Evolutionary conservation across 2,329 filamentous ascomycete genomes (phyloP).

Genomic region (Fusarium sp.): DNA sequence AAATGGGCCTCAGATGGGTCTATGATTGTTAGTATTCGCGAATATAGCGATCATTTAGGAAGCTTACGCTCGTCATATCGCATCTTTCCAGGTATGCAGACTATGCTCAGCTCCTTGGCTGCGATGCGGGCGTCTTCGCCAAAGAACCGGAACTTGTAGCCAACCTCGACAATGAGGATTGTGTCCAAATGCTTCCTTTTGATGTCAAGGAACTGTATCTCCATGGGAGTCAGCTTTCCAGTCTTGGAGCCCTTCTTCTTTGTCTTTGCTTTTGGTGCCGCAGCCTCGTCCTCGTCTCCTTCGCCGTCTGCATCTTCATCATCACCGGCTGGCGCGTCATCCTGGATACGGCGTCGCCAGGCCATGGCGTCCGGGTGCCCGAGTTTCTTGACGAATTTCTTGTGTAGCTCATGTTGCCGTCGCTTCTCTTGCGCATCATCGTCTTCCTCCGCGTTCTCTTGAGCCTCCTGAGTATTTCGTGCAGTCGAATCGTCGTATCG

Average conservation of each 20-base stretch:
- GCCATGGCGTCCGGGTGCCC: conserved; percentile 84
- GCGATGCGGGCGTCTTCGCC: conserved; percentile 91
- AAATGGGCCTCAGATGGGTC: conserved; percentile 91
- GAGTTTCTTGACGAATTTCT: conserved; percentile 87
- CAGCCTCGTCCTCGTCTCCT: conserved; percentile 59
- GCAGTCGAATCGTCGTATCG: conserved; percentile 57
- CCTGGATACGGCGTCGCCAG: conserved; percentile 66
- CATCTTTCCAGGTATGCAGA: conserved; percentile 95
- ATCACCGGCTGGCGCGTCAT: conserved; percentile 60
- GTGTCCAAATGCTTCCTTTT: conserved; percentile 92
- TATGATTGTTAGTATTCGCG: conserved; percentile 41
- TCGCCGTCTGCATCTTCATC: conserved; percentile 67
- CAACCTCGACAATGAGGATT: conserved; percentile 89
- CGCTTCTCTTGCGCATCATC: conserved; percentile 60
- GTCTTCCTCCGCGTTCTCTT: conserved; percentile 50
- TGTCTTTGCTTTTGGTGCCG: conserved; percentile 49
- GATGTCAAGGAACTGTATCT: conserved; percentile 91
- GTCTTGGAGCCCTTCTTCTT: conserved; percentile 75
- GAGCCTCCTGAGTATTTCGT: conserved; percentile 39
- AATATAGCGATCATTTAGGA: conserved; percentile 14
- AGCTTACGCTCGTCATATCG: conserved; percentile 84
- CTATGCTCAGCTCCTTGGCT: conserved; percentile 89
- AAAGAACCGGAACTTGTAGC: conserved; percentile 98
- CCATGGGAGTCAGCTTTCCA: conserved; percentile 90
- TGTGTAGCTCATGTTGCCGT: conserved; percentile 75